Conservation (phyloP, 2,329 filamentous ascomycete species). For the Stromatinia cepivora region DNA sequence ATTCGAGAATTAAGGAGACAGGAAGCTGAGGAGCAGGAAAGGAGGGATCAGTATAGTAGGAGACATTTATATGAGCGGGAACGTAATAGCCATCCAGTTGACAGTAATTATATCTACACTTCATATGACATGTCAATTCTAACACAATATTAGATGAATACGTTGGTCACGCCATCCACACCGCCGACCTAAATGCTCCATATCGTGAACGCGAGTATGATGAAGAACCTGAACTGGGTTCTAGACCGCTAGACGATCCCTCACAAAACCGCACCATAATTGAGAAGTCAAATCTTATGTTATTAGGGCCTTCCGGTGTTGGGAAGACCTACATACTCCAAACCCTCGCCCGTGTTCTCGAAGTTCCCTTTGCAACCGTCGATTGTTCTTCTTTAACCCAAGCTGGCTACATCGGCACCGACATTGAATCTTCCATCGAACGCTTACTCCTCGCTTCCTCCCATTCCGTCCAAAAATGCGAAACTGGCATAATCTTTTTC, state of each 20-base stretch:
- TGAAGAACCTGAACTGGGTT: constrained; percentile 31
- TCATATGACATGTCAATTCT: constrained; percentile 36
- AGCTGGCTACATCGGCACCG: constrained; percentile 95
- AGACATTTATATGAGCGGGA: constrained; percentile 45
- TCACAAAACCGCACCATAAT: constrained; percentile 48
- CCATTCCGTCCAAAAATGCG: constrained; percentile 80
- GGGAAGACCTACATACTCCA: constrained; percentile 90
- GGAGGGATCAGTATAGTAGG: constrained; percentile 61
- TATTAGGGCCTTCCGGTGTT: constrained; percentile 90
- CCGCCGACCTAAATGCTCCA: constrained; percentile 34
- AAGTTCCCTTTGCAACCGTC: constrained; percentile 91
- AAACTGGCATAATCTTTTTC: constrained; percentile 90
- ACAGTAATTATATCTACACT: constrained; percentile 58
- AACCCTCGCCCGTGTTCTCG: constrained; percentile 87
- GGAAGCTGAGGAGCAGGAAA: constrained; percentile 70
- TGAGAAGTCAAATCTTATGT: constrained; percentile 91
- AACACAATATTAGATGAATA: constrained; percentile 53
- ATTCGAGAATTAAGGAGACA: constrained; percentile 73
- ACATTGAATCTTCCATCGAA: constrained; percentile 94
- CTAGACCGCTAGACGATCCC: constrained; percentile 26
- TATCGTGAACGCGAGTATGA: constrained; percentile 21
- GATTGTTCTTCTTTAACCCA: constrained; percentile 96
- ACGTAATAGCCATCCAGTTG: constrained; percentile 69
- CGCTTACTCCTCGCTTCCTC: constrained; percentile 85
- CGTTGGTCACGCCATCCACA: constrained; percentile 47